These are phyloP conservation scores for Juglanconis sp. DNA, from an alignment of 2,329 filamentous ascomycete genomes.

Conservation along the genomic window DNA sequence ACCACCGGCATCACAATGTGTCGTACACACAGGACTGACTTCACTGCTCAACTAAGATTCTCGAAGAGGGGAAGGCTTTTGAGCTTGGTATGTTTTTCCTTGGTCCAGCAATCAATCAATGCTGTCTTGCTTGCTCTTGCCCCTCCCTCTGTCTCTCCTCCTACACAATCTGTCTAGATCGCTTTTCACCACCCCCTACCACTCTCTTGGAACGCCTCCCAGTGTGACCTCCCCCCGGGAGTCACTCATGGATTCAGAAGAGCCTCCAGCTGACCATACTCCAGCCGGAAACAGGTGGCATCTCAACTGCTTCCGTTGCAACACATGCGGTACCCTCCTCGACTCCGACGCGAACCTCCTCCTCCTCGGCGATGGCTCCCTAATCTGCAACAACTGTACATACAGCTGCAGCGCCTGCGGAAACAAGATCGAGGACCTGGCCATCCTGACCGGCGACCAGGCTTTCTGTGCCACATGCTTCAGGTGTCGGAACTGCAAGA, in stretches of 20 bases:
- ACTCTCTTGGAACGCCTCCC: not conserved
- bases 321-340: constrained; percentile 90
- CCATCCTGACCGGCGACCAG: constrained; percentile 95
- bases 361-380: constrained; percentile 91
- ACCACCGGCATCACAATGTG: not conserved
- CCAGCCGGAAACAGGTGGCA: constrained; percentile 95
- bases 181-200: not conserved
- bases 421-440: constrained; percentile 97
- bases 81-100: constrained; percentile 71
- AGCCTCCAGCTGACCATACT: constrained; percentile 21
- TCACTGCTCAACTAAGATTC: constrained; percentile 58
- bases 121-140: not conserved
- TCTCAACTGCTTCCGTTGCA: constrained; percentile 97
- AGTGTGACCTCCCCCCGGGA: constrained; percentile 11
- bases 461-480: constrained; percentile 98
- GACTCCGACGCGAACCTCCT: constrained; percentile 98
- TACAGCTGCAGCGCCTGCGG: constrained; percentile 97
- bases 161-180: not conserved
- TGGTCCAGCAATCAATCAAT: not conserved
- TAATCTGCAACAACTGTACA: constrained; percentile 99
- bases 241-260: constrained; percentile 14
- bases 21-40: constrained; percentile 2
- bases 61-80: constrained; percentile 98
- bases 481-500: constrained; percentile 95
- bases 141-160: not conserved